Evolutionary conservation across 2,329 filamentous ascomycete species (phyloP).

Genomic region (Nothophaeocryptopus gaeumannii): DNA sequence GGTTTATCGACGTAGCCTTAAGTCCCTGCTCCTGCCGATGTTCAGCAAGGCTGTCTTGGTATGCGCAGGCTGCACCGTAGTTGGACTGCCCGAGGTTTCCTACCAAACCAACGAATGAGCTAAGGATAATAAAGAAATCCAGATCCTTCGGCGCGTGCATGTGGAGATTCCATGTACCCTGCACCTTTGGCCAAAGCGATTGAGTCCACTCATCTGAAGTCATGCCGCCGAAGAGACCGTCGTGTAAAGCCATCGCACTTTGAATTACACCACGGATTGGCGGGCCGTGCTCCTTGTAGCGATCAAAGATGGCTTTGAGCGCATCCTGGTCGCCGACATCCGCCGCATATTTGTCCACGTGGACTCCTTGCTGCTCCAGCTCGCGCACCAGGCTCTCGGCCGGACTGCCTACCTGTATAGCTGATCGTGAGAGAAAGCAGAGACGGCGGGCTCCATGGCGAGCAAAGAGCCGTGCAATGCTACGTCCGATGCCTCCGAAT

Average conservation of each 20-base stretch:
- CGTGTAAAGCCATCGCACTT: constrained; percentile 34
- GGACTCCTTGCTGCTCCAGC: too few relatives aligned
- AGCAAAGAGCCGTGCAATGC: constrained; percentile 19
- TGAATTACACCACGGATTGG: constrained; percentile 26
- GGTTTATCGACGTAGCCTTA: constrained; percentile 25
- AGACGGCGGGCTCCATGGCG: constrained; percentile 19
- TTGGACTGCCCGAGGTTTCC: constrained; percentile 25
- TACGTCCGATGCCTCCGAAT: constrained; percentile 24
- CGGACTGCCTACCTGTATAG: too few relatives aligned
- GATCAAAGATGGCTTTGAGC: too few relatives aligned
- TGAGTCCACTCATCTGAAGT: constrained; percentile 17
- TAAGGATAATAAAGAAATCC: constrained; percentile 34
- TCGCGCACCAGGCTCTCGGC: too few relatives aligned
- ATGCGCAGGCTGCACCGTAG: constrained; percentile 26
- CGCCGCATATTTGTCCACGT: too few relatives aligned
- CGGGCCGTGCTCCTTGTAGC: too few relatives aligned
- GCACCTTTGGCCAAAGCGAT: constrained; percentile 24
- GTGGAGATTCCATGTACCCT: constrained; percentile 29
- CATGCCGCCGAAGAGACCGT: constrained; percentile 24
- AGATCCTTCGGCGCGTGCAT: constrained; percentile 13
- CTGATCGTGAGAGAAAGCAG: too few relatives aligned
- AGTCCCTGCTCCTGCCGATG: constrained; percentile 27
- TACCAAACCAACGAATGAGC: constrained; percentile 20
- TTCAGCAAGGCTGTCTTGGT: constrained; percentile 22
- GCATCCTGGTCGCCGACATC: too few relatives aligned